Base-by-base conservation (phyloP, 1,139 yeast genomes). In the Blastobotrys ciferrii region DNA sequence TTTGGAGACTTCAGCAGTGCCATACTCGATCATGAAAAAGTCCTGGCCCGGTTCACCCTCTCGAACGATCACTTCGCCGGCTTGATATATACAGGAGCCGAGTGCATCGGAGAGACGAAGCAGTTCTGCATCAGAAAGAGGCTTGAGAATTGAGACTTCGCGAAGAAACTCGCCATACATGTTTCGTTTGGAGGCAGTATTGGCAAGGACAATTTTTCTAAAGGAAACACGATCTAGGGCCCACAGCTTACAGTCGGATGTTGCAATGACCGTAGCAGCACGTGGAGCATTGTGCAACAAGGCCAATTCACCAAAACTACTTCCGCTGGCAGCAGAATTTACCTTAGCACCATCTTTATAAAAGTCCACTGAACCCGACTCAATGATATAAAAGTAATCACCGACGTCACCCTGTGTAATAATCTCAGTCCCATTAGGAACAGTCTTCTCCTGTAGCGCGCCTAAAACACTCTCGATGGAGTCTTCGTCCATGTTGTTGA, bases 351-450 rank as follows among this genome's bases (percentile, higher is more conserved):
- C 91, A 63, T 87, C 80, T 42, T 86, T 91, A 58, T 77, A 78
- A 62, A 82, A 91, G 56, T 87, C 94, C 48, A 92, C 96, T 1
- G 77, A 70, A 47, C 98, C 98, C 7, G 73, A 68, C 69, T 92
- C 98, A 52, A 92, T 82, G 47, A 92, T 83, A 68, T 91, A 92
- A 66, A 92, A 89, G 67, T 74, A 92, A 68, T 92, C 98, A 58
- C 98, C 98, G 65, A 87, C 96, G 64, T 89, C 98, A 48, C 98
- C 98, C 70, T 92, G 98, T 58, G 74, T 80, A 62, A 92, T 91
- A 54, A 92, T 84, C 57, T 80, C 82, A 9, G 80, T 71, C 48
- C 81, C 86, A 49, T 78, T 74, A 4, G 76, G 62, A 46, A 82
- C 80, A 46, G 70, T 69, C 62, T 85, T 86, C 63, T 86, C 92